Evolutionary conservation across 2,329 filamentous ascomycete species (phyloP).

Genomic region (Chaetomium sp.): DNA sequence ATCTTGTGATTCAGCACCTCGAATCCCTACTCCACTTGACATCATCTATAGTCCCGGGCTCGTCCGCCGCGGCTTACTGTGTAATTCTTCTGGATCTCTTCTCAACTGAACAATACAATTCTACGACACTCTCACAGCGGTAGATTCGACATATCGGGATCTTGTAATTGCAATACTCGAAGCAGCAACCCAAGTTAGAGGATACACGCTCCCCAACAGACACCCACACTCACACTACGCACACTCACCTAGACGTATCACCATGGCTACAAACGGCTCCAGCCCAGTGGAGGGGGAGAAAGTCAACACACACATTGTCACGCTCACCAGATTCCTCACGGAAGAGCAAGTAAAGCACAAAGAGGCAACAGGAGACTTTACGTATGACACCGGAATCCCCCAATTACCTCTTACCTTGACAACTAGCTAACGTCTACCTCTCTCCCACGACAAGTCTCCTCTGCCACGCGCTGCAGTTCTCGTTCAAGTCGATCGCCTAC

Average conservation of each 20-base stretch:
- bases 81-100: neutral
- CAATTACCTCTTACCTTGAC: neutral
- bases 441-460: slow-evolving; percentile 57
- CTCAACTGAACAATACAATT: neutral
- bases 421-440: neutral
- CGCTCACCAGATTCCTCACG: slow-evolving; percentile 88
- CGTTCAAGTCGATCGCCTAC: slow-evolving; percentile 99
- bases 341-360: slow-evolving; percentile 92
- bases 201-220: neutral
- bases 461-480: slow-evolving; percentile 96
- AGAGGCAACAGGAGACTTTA: slow-evolving; percentile 97
- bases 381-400: slow-evolving; percentile 50
- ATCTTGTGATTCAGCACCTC: neutral
- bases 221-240: neutral
- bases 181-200: neutral
- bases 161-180: neutral
- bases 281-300: slow-evolving; percentile 58
- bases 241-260: slow-evolving; percentile 9
- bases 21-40: slow-evolving; percentile 4
- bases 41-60: neutral
- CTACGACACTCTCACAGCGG: too few species aligned
- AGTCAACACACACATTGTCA: slow-evolving; percentile 94
- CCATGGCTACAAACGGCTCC: slow-evolving; percentile 30
- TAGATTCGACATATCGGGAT: too few species aligned
- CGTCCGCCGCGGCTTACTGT: neutral